Base-by-base conservation (phyloP, 306 rosid species). In the Prunus davidiana region DNA sequence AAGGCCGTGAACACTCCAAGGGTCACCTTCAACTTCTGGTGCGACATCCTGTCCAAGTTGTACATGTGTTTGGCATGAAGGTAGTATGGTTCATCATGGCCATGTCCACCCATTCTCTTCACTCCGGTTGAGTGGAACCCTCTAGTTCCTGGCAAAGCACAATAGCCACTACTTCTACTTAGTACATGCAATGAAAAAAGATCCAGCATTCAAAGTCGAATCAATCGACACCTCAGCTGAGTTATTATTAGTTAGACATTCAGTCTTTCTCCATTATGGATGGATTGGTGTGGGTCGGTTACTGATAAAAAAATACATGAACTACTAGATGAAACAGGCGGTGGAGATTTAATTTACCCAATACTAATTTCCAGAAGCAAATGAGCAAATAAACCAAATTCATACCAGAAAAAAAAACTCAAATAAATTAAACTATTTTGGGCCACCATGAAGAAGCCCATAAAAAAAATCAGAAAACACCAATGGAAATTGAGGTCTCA, bases 1-100 rank as follows among this genome's bases (percentile, higher is more conserved):
- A 82, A 60, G 18, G 79, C 85, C 51, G 85, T 68, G 15, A 77
- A 30, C 19, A 82, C 85, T 25, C 71, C 85, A 58, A 82, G 85
- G 47, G 51, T 65, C 72, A 82, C 67, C 61, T 64, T 77, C 60
- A 82, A 72, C 49, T 63, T 61, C 81, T 77, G 85, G 73, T 66
- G 24, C 54, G 67, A 71, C 85, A 82, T 82, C 78, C 77, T 25
- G 75, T 82, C 85, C 81, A 82, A 57, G 78, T 82, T 82, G 52
- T 77, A 82, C 85, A 82, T 82, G 82, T 82, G 85, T 32, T 82
- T 82, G 41, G 85, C 78, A 67, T 82, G 85, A 71, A 82, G 22
- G 30, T 82, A 82, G 70, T 57, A 77, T 22, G 85, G 85, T 50
- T 77, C 85, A 60, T 82, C 85, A 49, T 82, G 85, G 66, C 85